Percentiles rank a stretch among this genome's conserved stretches.
phyloP scores from a whole-genome alignment of 306 rosid species.

The Pterocarpus santalinus region DNA sequence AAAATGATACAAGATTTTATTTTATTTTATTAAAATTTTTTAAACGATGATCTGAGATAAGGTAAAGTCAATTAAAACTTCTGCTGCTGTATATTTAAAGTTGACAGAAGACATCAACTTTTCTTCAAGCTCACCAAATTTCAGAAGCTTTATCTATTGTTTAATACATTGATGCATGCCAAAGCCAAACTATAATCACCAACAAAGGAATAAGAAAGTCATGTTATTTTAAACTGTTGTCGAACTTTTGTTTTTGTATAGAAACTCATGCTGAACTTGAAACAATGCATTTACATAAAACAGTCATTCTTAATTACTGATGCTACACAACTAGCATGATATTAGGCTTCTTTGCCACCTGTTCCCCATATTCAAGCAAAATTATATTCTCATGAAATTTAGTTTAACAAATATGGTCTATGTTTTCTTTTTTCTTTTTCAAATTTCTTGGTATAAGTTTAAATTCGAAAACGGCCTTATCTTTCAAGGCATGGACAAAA shows the following conservation, averaged over 20 bases:
- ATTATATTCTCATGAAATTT: not conserved
- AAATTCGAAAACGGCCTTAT: conserved; percentile 18
- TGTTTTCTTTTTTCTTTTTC: not conserved
- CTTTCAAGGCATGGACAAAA: conserved; percentile 36
- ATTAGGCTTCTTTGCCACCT: too few relatives aligned
- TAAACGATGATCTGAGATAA: not conserved
- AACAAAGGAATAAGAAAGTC: not conserved
- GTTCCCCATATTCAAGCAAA: not conserved
- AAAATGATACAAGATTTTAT: not conserved
- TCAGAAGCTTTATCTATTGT: not conserved
- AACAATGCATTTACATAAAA: not conserved
- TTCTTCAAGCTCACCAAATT: not conserved
- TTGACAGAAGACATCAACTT: not conserved
- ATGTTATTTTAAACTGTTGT: not conserved
- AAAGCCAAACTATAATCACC: not conserved
- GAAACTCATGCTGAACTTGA: not conserved
- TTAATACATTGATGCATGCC: not conserved
- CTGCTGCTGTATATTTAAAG: not conserved
- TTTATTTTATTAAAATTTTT: not conserved
- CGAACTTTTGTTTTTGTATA: too few relatives aligned
- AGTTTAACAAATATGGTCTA: conserved; percentile 5
- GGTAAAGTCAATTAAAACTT: not conserved
- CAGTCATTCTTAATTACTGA: not conserved
- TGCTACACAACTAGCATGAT: not conserved
- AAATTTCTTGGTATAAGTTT: conserved; percentile 21